Base-by-base conservation (phyloP, 768 basidiomycete species). In the Boletus reticulatus region DNA sequence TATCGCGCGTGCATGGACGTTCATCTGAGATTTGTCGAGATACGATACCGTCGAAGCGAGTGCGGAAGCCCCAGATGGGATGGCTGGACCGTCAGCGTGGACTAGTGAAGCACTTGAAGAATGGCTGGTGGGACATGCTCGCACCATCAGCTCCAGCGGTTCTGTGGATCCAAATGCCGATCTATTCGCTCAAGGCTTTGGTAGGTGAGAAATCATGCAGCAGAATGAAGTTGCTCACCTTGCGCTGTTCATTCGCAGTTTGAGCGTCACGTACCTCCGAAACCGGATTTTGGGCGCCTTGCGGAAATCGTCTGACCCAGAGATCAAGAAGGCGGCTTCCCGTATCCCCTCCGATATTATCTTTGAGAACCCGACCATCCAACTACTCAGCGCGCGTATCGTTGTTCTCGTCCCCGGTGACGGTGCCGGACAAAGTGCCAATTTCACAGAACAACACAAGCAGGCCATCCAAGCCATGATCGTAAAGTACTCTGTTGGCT, bases 331-430 rank as follows among this genome's bases (percentile, higher is more conserved):
- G 38, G 17, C n/a, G 38, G 38, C n/a, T 6, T 17, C 38, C 1
- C 52, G 64, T 0, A 44, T 79, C 0, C 53, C 68, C 1, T 52
- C 63, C 4, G 63, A 66, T 49, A 62, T 75, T 44, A 71, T 81
- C 2, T 72, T 70, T 36, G 62, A 67, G 32, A 63, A 78, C 11
- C 79, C 79, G 11, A 75, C 75, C n/a, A 53, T 56, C 11, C 6
- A 46, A 6, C 51, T 46, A 13, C 29, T 56, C 4, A 39, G 43
- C 10, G 32, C 43, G 22, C 52, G 44, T 9, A 37, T 56, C 9
- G 39, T 44, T 7, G 29, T 31, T 11, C 51, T 56, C 2, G 8
- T 56, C 32, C 6, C 34, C 1, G 13, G 13, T 14, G 14, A 14
- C 14, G 34, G 34, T 14, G 11, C 34, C 3, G 34, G 34, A 14